Conservation (phyloP, 225 moss, liverwort and hornwort genomes). For the Pseudoscleropodium purum region DNA sequence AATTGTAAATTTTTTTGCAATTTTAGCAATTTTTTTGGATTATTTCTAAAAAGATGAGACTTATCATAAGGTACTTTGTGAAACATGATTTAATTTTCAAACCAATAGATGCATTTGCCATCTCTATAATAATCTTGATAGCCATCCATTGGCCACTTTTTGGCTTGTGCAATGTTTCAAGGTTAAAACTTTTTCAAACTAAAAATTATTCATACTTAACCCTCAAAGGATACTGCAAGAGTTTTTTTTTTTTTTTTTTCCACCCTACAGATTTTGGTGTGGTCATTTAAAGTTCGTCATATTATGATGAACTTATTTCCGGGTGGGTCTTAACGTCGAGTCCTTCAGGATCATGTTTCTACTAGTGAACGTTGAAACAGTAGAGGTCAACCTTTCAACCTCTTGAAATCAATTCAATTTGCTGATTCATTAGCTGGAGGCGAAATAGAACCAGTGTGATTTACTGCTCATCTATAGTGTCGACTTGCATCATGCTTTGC, state of each 20-base stretch:
- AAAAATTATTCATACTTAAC: no score
- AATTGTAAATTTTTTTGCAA: no score
- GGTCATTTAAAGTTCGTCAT: no score
- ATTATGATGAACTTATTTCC: no score
- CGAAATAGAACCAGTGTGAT: neutral
- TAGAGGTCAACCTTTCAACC: neutral
- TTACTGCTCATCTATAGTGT: neutral
- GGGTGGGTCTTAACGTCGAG: no score
- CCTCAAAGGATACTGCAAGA: no score
- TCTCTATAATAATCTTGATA: neutral
- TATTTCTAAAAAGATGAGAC: neutral
- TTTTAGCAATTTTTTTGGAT: neutral
- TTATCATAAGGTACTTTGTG: neutral
- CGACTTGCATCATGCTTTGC: neutral
- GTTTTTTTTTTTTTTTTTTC: no score
- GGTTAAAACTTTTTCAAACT: no score
- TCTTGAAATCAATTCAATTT: neutral
- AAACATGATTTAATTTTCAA: neutral
- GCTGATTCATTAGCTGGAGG: neutral
- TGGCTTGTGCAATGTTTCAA: neutral
- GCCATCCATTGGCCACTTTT: neutral
- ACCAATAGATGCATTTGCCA: neutral
- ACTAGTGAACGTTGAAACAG: no score
- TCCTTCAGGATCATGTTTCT: no score
- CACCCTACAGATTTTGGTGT: no score